Base-by-base conservation (phyloP, 2,329 filamentous ascomycete species). In the Bipolaris zeicola region DNA sequence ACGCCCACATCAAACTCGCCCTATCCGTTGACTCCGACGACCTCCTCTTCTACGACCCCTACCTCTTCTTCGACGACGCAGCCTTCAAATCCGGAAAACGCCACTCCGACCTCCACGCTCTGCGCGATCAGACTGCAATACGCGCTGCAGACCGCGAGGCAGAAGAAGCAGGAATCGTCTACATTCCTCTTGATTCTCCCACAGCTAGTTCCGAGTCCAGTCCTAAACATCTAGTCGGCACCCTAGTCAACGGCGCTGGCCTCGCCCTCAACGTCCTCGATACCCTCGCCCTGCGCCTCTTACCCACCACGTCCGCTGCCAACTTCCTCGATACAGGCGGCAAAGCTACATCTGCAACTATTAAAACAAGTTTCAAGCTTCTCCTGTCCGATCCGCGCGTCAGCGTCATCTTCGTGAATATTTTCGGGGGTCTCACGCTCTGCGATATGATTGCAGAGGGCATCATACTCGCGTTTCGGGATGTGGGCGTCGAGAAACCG, bases 241-340 rank as follows among this genome's bases (percentile, higher is more conserved):
- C 90, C 0, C 80, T 96, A 10, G 91, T 96, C 62, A 96, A 96
- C 69, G 92, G 92, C 41, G 92, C 93, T 0, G 92, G 92, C 0
- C 83, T 96, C 1, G 92, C 92, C 0, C 95, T 96, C 90, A 95
- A 95, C 72, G 96, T 92, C 0, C 87, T 93, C 57, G 92, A 96
- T 72, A 89, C 90, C 0, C 84, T 96, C 1, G 81, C 84, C 2
- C 78, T 86, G 11, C 84, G 70, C 26, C 85, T 96, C 8, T 82
- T 84, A 0, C 78, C 85, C 3, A 33, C 60, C 7, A 64, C 69
- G 3, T 58, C 54, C 44, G 55, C 56, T 7, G 90, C 90, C 1
- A 96, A 96, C 68, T 96, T 96, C 73, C 82, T 96, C 52, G 92
- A 96, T 73, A 96, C 91, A 0, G 92, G 93, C 26, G 92, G 92